Evolutionary conservation across 345 rosid species (phyloP).

Genomic region (Angophora floribunda): DNA sequence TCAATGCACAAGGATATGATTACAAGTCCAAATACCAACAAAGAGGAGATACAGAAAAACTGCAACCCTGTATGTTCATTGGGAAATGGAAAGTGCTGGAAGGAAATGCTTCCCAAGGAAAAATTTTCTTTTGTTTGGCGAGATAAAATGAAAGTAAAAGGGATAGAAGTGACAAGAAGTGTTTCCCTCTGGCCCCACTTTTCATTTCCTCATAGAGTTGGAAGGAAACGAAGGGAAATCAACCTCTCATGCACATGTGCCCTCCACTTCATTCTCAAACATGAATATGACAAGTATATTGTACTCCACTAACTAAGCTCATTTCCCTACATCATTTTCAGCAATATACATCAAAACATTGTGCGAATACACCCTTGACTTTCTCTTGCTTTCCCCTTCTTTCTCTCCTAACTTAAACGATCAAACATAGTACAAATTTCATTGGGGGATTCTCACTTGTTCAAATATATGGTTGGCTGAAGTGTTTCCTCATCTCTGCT

Average conservation of each 20-base stretch:
- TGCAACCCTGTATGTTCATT: not conserved
- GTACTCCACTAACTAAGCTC: not conserved
- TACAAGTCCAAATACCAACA: not conserved
- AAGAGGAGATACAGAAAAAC: not conserved
- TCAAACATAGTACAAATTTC: not conserved
- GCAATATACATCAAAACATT: not conserved
- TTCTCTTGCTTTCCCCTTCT: not conserved
- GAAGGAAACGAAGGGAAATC: not conserved
- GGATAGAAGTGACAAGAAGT: not conserved
- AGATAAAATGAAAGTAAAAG: not conserved
- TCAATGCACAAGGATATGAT: not conserved
- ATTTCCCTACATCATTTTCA: not conserved
- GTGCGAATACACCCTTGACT: not conserved
- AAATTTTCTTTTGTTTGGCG: not conserved
- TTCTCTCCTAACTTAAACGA: not conserved
- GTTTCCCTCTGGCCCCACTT: not conserved
- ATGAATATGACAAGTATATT: not conserved
- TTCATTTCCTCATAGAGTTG: not conserved
- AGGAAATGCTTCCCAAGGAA: not conserved
- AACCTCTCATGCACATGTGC: not conserved
- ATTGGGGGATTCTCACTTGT: conserved; percentile 47
- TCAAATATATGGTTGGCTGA: conserved; percentile 72
- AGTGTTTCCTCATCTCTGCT: conserved; percentile 82
- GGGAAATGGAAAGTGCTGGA: not conserved
- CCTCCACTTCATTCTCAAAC: not conserved